Evolutionary conservation across 345 rosid genomes (phyloP).

Genomic region (Schrenkiella parvula): DNA sequence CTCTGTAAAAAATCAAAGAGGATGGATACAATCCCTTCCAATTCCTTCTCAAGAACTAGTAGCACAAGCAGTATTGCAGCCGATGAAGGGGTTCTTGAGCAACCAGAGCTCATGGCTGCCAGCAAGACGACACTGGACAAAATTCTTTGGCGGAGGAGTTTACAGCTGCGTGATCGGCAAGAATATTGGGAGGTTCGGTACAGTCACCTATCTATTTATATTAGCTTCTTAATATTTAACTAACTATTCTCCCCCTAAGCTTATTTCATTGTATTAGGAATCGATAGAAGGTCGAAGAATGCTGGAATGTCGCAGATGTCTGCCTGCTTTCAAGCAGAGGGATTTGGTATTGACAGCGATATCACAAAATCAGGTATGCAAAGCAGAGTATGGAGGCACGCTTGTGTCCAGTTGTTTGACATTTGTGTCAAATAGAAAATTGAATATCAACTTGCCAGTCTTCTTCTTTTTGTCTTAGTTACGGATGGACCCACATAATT

Average conservation of each 20-base stretch:
- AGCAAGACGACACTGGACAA: slow-evolving; percentile 48
- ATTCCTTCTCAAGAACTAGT: slow-evolving; percentile 57
- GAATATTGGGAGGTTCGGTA: slow-evolving; percentile 68
- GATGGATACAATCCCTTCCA: slow-evolving; percentile 36
- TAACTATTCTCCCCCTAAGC: background rate
- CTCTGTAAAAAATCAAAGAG: slow-evolving; percentile 49
- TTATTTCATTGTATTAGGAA: slow-evolving; percentile 39
- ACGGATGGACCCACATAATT: background rate
- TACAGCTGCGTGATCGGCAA: slow-evolving; percentile 63
- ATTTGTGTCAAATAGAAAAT: slow-evolving; percentile 1
- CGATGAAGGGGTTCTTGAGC: slow-evolving; percentile 73
- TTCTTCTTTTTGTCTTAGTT: slow-evolving; percentile 8
- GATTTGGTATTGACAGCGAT: slow-evolving; percentile 56
- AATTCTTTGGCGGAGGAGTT: slow-evolving; percentile 49
- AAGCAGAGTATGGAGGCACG: background rate
- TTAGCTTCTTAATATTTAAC: background rate
- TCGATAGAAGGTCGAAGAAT: slow-evolving; percentile 65
- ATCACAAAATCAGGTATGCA: slow-evolving; percentile 67
- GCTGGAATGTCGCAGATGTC: slow-evolving; percentile 60
- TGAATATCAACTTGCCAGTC: background rate
- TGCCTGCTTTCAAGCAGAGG: slow-evolving; percentile 81
- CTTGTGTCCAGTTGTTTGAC: slow-evolving; percentile 1
- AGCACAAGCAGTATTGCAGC: slow-evolving; percentile 51
- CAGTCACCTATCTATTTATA: background rate
- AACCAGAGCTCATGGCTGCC: slow-evolving; percentile 49